Base-by-base conservation (phyloP, 306 rosid genomes). In the Delonix regia region DNA sequence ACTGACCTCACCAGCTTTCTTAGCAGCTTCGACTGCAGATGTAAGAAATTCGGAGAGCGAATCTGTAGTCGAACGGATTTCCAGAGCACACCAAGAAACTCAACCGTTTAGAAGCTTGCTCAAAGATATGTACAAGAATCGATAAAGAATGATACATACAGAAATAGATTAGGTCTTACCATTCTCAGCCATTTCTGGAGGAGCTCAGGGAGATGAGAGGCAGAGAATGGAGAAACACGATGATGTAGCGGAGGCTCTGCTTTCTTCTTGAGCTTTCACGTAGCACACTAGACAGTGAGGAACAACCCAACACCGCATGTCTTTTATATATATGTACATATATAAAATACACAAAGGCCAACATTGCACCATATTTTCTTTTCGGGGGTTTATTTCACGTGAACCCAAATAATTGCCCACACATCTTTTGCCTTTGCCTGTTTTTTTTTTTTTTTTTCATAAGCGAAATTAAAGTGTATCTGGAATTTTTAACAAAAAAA, bases 21-120 rank as follows among this genome's bases (percentile, higher is more conserved):
- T 85, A 39, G 97, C 98, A 5, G 95, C 97, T 59, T 89, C 93
- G 36, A 93, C 87, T 16, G 97, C 93, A 74, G 90, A 81, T 28
- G 83, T 90, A 18, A 89, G 97, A 74, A 85, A 84, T 82, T 83
- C 88, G 42, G 89, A 83, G 76, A 87, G 83, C 30, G 92, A 83
- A 74, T 79, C 97, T 93, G 49, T 55, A 52, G 66, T 18, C 48
- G 71, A 56, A 24, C 42, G 59, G 27, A 74, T 65, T 82, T 21
- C 38, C 68, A 34, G 74, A 5, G 13, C 57, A 70, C 66, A 55
- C 27, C 28, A 22, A 13, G 14, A 19, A 30, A 42, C 38, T 16
- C 8, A 71, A 71, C 0, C 57, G 52, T 27, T 24, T 18, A 11
- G 49, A 21, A 47, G 66, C 5, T 1, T 21, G 9, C 28, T 64